These are phyloP conservation scores for Globisporangium nodosum DNA, from an alignment of 352 stramenopile species.

Conservation along the genomic window DNA sequence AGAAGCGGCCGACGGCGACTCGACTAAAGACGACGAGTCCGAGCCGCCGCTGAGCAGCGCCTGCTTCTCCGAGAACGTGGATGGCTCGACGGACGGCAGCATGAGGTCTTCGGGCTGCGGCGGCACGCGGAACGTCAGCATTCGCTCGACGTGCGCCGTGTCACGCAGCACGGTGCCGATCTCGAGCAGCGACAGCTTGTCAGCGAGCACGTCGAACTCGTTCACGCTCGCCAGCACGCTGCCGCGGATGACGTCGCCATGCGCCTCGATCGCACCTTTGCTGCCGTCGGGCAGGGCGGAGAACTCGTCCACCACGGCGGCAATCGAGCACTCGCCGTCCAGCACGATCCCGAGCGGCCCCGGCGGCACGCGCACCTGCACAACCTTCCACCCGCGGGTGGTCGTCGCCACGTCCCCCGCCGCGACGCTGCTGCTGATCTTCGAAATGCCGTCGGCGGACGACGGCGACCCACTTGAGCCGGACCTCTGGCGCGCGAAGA, in stretches of 20 bases:
- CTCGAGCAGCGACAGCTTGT: conserved; percentile 32
- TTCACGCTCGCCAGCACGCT: conserved; percentile 64
- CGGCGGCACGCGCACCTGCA: conserved; percentile 44
- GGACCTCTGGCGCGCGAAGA: not conserved
- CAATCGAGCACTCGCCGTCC: conserved; percentile 29
- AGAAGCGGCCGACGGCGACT: not conserved
- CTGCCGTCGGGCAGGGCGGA: conserved; percentile 20
- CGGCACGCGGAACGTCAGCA: conserved; percentile 39
- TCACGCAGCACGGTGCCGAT: conserved; percentile 47
- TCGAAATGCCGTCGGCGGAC: not conserved
- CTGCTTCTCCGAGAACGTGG: conserved; percentile 3
- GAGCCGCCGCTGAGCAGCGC: conserved; percentile 1
- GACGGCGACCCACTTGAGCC: not conserved
- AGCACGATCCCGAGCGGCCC: conserved; percentile 59
- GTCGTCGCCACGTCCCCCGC: not conserved
- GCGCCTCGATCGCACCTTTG: conserved; percentile 41
- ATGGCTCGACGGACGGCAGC: not conserved
- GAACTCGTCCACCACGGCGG: conserved; percentile 55
- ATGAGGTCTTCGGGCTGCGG: not conserved
- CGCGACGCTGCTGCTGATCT: not conserved
- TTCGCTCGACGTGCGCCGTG: conserved; percentile 29
- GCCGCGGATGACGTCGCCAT: conserved; percentile 31
- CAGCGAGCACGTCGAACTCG: conserved; percentile 35
- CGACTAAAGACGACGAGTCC: not conserved
- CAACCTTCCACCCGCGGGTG: conserved; percentile 17